phyloP scores from a whole-genome alignment of 345 rosid genomes.

The Dipteronia dyeriana region DNA sequence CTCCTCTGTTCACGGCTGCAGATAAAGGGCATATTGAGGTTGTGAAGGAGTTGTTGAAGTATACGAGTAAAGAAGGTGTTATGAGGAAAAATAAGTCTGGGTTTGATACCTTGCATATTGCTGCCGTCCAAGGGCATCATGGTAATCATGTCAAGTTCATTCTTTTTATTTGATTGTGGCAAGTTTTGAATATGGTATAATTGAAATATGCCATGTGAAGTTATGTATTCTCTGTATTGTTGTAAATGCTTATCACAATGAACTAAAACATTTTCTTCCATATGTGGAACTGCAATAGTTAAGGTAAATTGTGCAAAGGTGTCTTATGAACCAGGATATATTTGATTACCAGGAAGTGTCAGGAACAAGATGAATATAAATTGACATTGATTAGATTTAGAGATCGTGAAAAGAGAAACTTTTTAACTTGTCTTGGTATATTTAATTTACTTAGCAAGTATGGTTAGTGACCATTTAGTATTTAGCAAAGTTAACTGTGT shows the following conservation, averaged over 20 bases:
- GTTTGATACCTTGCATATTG: conserved; percentile 83
- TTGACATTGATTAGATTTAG: neutral
- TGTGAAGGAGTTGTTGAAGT: conserved; percentile 79
- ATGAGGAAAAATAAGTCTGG: conserved; percentile 77
- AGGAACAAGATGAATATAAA: neutral
- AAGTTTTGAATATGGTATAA: neutral
- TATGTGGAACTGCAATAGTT: neutral
- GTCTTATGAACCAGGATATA: neutral
- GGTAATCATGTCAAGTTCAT: conserved; percentile 47
- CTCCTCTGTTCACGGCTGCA: conserved; percentile 82
- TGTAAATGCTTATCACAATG: neutral
- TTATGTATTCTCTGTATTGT: neutral
- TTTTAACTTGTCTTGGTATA: neutral
- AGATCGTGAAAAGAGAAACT: neutral
- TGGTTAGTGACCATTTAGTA: neutral
- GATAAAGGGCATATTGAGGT: conserved; percentile 92
- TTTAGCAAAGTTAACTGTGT: neutral
- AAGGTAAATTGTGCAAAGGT: neutral
- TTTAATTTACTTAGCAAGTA: neutral
- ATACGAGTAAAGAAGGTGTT: conserved; percentile 72
- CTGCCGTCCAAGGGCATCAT: conserved; percentile 86
- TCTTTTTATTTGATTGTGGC: neutral
- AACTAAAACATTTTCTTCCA: neutral
- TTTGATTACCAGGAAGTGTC: neutral
- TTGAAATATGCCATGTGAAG: neutral